These are phyloP conservation scores for Camellia oleifera DNA, from an alignment of 179 eudicot genomes.

Conservation along the genomic window DNA sequence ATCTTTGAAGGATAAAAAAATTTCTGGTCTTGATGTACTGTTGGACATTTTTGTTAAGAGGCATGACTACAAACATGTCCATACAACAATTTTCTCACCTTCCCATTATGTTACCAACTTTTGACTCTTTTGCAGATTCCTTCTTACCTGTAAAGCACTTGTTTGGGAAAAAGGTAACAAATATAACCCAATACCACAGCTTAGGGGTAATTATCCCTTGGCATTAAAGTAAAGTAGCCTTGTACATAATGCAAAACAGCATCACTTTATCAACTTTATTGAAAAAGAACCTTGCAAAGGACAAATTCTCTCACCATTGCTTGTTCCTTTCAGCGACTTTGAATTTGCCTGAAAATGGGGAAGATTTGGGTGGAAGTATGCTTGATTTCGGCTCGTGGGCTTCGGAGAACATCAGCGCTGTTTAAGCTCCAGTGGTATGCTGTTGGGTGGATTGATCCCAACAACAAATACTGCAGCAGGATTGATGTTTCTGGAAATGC, in stretches of 20 bases:
- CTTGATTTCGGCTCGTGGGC: conserved; percentile 71
- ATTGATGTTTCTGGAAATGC: conserved; percentile 65
- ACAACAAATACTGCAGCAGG: conserved; percentile 68
- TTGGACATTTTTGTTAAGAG: background rate
- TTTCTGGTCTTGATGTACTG: too few relatives aligned
- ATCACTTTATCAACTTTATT: conserved; percentile 35
- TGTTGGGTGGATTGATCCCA: conserved; percentile 83
- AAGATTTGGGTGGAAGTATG: conserved; percentile 70
- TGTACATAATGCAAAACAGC: conserved; percentile 24
- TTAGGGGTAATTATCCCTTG: conserved; percentile 19
- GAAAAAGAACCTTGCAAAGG: conserved; percentile 15
- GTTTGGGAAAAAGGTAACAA: conserved; percentile 7
- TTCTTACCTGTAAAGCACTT: conserved; percentile 29
- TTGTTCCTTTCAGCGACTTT: conserved; percentile 13
- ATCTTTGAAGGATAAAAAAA: too few relatives aligned
- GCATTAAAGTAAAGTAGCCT: conserved; percentile 44
- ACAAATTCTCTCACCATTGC: conserved; percentile 16
- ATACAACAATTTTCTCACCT: background rate
- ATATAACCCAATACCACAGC: conserved; percentile 16
- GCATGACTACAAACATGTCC: background rate
- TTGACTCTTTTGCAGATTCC: conserved; percentile 24
- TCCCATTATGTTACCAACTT: conserved; percentile 14
- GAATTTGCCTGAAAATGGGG: conserved; percentile 28
- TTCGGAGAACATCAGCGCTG: conserved; percentile 47
- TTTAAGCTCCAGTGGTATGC: conserved; percentile 86